phyloP scores from a whole-genome alignment of 2,329 filamentous ascomycete species.

The Aspergillus sp. region DNA sequence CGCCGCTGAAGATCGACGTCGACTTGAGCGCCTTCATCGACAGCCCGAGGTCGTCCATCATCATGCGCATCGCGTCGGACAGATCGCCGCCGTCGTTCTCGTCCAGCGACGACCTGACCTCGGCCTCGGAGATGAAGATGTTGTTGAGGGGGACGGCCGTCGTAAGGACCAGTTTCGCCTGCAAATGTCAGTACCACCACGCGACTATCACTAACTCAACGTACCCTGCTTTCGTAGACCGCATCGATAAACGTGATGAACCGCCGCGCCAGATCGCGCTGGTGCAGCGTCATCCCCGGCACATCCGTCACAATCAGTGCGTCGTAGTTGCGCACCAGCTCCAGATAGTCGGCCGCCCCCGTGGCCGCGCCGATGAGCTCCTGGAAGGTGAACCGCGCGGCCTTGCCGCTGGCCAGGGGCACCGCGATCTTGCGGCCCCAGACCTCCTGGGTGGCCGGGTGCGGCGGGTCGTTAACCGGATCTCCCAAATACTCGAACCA shows the following conservation, averaged over 20 bases:
- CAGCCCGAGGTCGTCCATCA: slow-evolving; percentile 86
- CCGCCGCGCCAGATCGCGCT: slow-evolving; percentile 81
- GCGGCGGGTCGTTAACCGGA: slow-evolving; percentile 70
- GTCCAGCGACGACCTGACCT: slow-evolving; percentile 61
- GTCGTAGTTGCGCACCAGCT: slow-evolving; percentile 85
- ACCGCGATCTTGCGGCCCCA: slow-evolving; percentile 92
- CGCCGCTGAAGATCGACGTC: slow-evolving; percentile 83
- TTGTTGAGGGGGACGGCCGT: slow-evolving; percentile 80
- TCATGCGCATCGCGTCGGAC: slow-evolving; percentile 69
- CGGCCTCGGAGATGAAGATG: slow-evolving; percentile 75
- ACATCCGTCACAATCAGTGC: slow-evolving; percentile 90
- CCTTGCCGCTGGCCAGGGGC: slow-evolving; percentile 80
- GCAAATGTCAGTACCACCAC: slow-evolving; percentile 27
- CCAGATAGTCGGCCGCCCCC: slow-evolving; percentile 91
- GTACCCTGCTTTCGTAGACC: slow-evolving; percentile 73
- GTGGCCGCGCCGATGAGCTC: slow-evolving; percentile 87
- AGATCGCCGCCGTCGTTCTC: slow-evolving; percentile 51
- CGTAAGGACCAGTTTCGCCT: slow-evolving; percentile 94
- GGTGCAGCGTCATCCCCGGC: slow-evolving; percentile 83
- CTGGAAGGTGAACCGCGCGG: slow-evolving; percentile 88
- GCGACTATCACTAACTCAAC: no score
- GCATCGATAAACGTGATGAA: slow-evolving; percentile 99
- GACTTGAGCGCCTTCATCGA: slow-evolving; percentile 82
- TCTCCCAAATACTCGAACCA: slow-evolving; percentile 97
- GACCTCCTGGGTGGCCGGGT: slow-evolving; percentile 75